Base-by-base conservation (phyloP, 176 grass and related monocot genomes). In the Ananas comosus region DNA sequence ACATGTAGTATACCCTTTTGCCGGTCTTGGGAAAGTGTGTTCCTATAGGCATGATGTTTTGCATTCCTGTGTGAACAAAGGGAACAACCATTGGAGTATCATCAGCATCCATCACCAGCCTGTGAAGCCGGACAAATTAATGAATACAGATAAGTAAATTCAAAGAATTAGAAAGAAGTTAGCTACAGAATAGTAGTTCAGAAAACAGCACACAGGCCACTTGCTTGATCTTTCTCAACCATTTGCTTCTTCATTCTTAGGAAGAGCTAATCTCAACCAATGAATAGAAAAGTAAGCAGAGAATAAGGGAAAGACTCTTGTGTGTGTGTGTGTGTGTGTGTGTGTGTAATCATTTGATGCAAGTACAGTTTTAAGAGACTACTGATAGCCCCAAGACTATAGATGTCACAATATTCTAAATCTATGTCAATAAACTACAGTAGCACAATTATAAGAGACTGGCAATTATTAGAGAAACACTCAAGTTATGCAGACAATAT, bases 11-110 rank as follows among this genome's bases (percentile, higher is more conserved):
- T 47, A 99, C 89, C 72, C 33, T 78, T 86, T 93, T 88, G 5
- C 89, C 89, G n/a, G 88, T 83, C 70, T 81, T 88, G 0, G 94
- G 94, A 16, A 99, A 85, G n/a, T 75, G 78, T 50, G 86, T 83
- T 72, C 94, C 94, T 70, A 93, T 63, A 51, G 94, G 94, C 94
- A 99, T 88, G 70, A 99, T 91, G 48, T 99, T 86, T 68, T 99
- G 89, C 94, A 93, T 99, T 17, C 89, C 94, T 24, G 81, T 85
- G 63, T 99, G 89, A 63, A 99, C 89, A 86, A 99, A 93, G 2
- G 89, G 94, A 78, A 99, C 68, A 19, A 99, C 84, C n/a, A 91
- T 59, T 0, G 89, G 89, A 71, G 85, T 71, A 68, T 18, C 84
- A 79, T 99, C 84, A 2, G 94, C 94, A 82, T 99, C 94, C 65